Base-by-base conservation (phyloP, 129 eudicot genomes). In the Flaveria sonorensis region DNA sequence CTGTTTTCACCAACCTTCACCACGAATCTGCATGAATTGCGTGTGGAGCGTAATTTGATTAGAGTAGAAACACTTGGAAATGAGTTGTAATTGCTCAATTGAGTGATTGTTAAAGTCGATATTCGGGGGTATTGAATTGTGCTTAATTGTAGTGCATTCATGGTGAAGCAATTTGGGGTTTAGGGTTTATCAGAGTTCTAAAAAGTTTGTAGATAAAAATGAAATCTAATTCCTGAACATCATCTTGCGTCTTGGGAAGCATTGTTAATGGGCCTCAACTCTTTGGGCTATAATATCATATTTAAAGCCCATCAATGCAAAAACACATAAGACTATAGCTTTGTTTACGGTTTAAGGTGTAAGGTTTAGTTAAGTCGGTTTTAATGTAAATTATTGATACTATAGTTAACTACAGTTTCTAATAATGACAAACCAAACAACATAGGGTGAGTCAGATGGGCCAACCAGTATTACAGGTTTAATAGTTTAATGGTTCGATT, bases 1-100 rank as follows among this genome's bases (percentile, higher is more conserved):
- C 85, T 79, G 19, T 68, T 78, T 77, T 59, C 82, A 48, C 80
- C 73, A 43, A 36, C 80, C 26, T 80, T 83, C 47, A 78, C 78
- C 70, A 83, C 18, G 45, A 21, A 66, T 43, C 68, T 65, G 67
- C 28, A 77, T 28, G 18, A 50, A 39, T 47, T 79, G 32, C 68
- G 72, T 12, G 24, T 28, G 47, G 62, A 72, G 56, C 53, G 77
- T 46, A 66, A 16, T 48, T 73, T 40, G 42, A 47, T 59, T 53
- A 79, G 19, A 24, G 55, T 79, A 4, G 23, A 24, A 56, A 69
- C 11, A 50, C 63, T 10, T 66, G 71, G 71, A 45, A 70, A 45
- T 80, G 81, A 68, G 4, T 75, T 78, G 77, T 40, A 8, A 43
- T 83, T 77, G 55, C 52, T 70, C 32, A 61, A 83, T 75, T 75